Percentiles rank a stretch among this genome's conserved stretches.
Evolutionary conservation across 2,329 filamentous ascomycete species (phyloP).

Genomic region (Beauveria sp.): DNA sequence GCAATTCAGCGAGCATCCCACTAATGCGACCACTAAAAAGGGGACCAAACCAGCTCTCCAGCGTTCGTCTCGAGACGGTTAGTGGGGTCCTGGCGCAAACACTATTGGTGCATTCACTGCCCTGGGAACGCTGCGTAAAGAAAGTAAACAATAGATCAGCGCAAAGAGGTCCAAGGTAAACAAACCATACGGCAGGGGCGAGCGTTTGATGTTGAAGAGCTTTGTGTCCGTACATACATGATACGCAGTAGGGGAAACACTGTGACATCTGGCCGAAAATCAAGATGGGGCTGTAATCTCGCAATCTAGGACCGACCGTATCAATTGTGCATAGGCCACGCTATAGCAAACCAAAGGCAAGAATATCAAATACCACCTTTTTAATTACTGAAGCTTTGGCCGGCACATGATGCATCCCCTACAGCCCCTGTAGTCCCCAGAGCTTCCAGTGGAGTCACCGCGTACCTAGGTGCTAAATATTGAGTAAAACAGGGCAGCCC

Average conservation of each 20-base stretch:
- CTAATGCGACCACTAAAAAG: neutral
- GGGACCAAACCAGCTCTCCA: neutral
- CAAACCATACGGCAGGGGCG: neutral
- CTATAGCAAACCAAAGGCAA: neutral
- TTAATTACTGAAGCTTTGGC: neutral
- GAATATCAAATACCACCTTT: neutral
- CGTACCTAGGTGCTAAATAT: neutral
- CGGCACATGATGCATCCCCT: neutral
- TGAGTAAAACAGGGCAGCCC: neutral
- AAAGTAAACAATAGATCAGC: conserved; percentile 6
- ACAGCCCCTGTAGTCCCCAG: neutral
- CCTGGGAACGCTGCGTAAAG: neutral
- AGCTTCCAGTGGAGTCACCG: neutral
- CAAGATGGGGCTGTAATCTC: no score
- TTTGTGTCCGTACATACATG: neutral
- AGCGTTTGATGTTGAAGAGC: neutral
- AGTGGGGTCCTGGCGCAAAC: neutral
- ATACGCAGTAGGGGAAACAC: neutral
- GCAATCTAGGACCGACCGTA: neutral
- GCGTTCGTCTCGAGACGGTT: neutral
- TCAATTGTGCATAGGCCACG: neutral
- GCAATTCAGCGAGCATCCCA: neutral
- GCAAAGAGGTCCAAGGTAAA: neutral
- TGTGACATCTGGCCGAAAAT: neutral
- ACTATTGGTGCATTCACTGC: neutral